Base-by-base conservation (phyloP, 306 rosid genomes). In the Fragaria nilgerrensis region DNA sequence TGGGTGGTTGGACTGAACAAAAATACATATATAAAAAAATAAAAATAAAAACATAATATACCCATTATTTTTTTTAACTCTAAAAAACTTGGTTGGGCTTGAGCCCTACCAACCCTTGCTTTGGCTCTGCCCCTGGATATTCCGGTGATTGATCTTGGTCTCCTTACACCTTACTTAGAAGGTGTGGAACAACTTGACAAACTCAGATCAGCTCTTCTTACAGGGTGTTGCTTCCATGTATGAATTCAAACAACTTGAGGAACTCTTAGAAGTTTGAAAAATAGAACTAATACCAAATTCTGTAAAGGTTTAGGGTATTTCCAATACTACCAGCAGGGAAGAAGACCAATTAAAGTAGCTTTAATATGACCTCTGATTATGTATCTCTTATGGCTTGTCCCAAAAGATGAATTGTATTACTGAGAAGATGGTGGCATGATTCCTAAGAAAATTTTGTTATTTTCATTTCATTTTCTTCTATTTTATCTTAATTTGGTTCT, bases 311-410 rank as follows among this genome's bases (percentile, higher is more conserved):
- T 79, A 27, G 29, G 29, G 29, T 34, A 78, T 77, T 86, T 83
- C 67, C 77, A 85, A 59, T 82, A 92, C 86, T 86, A 92, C 72
- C 97, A 88, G 73, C 77, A 80, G 69, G 91, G 91, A 4, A 80
- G 45, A 82, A 89, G 93, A 49, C 53, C 94, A 75, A 88, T 89
- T 63, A 91, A 91, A 73, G 86, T 85, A 61, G 86, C 78, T 5
- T 86, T 73, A 81, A 77, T 89, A 41, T 80, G 78, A 56, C 61
- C 64, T 55, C 25, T 27, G 29, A 27, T 27, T 37, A 37, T 37
- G 41, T 37, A 37, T 37, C 41, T 37, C 41, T 37, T 37, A 37
- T 5, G 7, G 12, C 58, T 52, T 48, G 27, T 55, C 0, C 27
- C 5, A 5, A 20, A 59, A 59, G 25, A 34, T 34, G 37, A 4